Evolutionary conservation across 2,329 filamentous ascomycete species (phyloP), one percentile per base, ranked within the genome.

Genomic region (Diaporthe ilicicola): DNA sequence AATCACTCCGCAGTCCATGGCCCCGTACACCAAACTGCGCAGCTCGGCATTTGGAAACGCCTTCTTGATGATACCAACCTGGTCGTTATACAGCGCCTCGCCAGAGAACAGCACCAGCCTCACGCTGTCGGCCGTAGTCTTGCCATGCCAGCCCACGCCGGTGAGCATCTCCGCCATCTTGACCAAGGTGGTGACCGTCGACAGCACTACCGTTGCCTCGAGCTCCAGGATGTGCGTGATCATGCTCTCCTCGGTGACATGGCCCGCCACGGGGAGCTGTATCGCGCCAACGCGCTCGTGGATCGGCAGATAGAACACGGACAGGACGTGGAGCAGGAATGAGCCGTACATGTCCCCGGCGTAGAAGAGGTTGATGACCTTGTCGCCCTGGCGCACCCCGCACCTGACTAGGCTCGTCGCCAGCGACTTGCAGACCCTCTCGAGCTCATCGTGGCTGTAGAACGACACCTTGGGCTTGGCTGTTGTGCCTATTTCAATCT

Each of bases 391-490:
- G 1, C 17, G n/a, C 34, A 70, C 67, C 15, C 67, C 67, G 19
- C 67, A 70, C 32, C 56, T 22, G 17, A 34, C 22, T 7, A 70
- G n/a, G 24, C 67, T 51, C 15, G 44, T 46, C 4, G 59, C 67
- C 8, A 70, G 48, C 7, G 27, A 29, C 5, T 17, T 39, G 22
- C 44, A 42, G 12, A 66, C 56, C 13, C 39, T 22, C 2, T 66
- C 55, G 27, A 70, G 67, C 48, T 70, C 67, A 6, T 4, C 44
- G 22, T 65, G 56, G 46, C 32, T 55, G 48, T 55, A 70, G 24
- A 66, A 70, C 6, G 67, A 27, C 15, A 65, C 67, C n/a, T 70
- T 70, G n/a, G 59, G 67, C 39, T 54, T 70, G 32, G 56, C 48
- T 4, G 67, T 66, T 17, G 67, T 70, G 9, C 59, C 67, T 70